phyloP scores from a whole-genome alignment of 2,329 filamentous ascomycete genomes.

The Albifimbria verrucaria region DNA sequence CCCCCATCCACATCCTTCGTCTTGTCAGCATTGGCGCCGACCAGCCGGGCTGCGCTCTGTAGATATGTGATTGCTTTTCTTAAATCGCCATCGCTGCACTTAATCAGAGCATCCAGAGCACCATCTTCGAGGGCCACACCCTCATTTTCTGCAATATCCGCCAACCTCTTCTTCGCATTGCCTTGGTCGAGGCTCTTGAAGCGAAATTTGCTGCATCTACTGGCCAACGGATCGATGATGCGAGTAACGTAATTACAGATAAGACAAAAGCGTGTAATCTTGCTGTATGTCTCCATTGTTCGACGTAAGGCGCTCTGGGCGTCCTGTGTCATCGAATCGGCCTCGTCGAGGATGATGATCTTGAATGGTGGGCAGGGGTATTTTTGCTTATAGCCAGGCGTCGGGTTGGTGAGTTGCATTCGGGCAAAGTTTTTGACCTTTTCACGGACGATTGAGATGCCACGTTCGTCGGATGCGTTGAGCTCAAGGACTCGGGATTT shows the following conservation, averaged over 20 bases:
- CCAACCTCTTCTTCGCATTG: constrained; percentile 75
- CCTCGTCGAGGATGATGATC: constrained; percentile 97
- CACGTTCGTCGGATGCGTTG: constrained; percentile 98
- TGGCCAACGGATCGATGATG: constrained; percentile 94
- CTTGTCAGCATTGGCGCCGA: constrained; percentile 60
- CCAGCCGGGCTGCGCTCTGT: constrained; percentile 87
- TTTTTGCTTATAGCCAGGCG: constrained; percentile 61
- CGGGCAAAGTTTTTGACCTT: constrained; percentile 98
- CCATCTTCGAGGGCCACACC: constrained; percentile 73
- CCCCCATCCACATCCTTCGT: constrained; percentile 47
- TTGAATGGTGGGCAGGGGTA: constrained; percentile 98
- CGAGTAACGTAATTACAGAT: constrained; percentile 98
- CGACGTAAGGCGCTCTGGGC: constrained; percentile 87
- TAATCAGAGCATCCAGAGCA: constrained; percentile 78
- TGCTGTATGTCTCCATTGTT: constrained; percentile 97
- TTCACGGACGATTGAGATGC: constrained; percentile 93
- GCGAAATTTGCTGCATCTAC: constrained; percentile 91
- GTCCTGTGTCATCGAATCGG: constrained; percentile 98
- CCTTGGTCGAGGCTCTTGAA: constrained; percentile 93
- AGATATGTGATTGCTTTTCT: constrained; percentile 94
- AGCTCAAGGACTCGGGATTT: constrained; percentile 95
- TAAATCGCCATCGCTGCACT: constrained; percentile 89
- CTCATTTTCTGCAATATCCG: constrained; percentile 79
- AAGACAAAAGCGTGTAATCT: constrained; percentile 94
- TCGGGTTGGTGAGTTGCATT: constrained; percentile 85